Evolutionary conservation across 2,329 filamentous ascomycete genomes (phyloP), one percentile per base, ranked within the genome.

Genomic region (Diplocarpon rosae): DNA sequence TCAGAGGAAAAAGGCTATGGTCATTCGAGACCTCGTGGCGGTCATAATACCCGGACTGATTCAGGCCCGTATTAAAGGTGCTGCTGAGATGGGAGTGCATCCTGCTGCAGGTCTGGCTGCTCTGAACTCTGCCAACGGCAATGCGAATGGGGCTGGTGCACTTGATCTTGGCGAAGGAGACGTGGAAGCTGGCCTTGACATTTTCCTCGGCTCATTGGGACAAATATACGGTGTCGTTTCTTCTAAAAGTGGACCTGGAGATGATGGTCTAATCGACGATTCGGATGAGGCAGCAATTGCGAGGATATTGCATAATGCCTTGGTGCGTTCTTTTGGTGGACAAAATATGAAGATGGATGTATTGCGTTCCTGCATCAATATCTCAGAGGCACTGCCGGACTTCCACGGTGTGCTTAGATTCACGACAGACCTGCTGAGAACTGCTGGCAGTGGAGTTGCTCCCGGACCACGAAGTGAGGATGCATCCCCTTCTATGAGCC

Each of bases 31-130:
- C 58, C 72, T 96, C 39, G 74, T 98, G 8, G 82, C 80, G 3
- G 80, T 88, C 13, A 71, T 96, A 33, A 85, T 93, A 42, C 82
- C 81, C 29, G 88, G 85, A 2, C 71, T 98, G 8, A 82, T 95
- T 4, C 87, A 95, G 63, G 92, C 92, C 13, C 77, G 92, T 32
- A 95, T 93, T 37, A 75, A 90, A 38, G 90, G 90, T 28, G 92
- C 92, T 33, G 89, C 92, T n/a, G 92, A 96, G 60, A 85, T 92
- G 58, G 92, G 90, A 3, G 86, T 98, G 30, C 90, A 96, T 65
- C 92, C 92, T 33, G 90, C 90, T 14, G 87, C 90, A 9, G 89
- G 87, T 0, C 68, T 95, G 40, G 80, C 87, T 20, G 80, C 82
- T 11, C 67, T 92, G 27, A 83, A 79, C 52, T 68, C 75, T 10